A percentile compares a stretch with the other conserved stretches of the same genome.
Conservation (phyloP, 2,329 filamentous ascomycete species). For the Ophiostoma novo-ulmi region DNA sequence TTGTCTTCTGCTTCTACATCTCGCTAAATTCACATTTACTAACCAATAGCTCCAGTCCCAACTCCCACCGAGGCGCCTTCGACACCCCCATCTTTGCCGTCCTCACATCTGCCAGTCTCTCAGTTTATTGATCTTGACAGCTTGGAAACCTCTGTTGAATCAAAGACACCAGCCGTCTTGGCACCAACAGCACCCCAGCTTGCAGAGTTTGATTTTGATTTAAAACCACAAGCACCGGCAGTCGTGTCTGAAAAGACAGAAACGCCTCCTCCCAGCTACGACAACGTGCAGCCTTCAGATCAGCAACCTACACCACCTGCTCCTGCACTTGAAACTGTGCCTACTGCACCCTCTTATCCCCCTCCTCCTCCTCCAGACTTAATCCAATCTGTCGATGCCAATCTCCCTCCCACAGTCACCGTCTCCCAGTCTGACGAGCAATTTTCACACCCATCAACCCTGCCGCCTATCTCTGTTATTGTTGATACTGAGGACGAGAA, state of each 20-base stretch:
- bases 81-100: no score
- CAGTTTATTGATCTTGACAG: conserved; percentile 3
- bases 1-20: background rate
- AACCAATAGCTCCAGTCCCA: conserved; percentile 1
- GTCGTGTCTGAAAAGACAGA: conserved; percentile 3
- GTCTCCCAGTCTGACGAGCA: background rate
- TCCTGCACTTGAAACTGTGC: background rate
- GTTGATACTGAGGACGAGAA: background rate
- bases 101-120: background rate
- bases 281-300: conserved; percentile 13
- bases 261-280: conserved; percentile 22
- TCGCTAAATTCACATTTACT: background rate
- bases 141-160: background rate
- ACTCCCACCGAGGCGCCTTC: conserved; percentile 2
- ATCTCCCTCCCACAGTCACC: background rate
- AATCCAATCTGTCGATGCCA: background rate
- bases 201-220: background rate
- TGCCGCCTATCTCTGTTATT: conserved; percentile 1
- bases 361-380: background rate
- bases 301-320: conserved; percentile 5
- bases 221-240: background rate
- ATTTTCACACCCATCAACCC: background rate
- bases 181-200: background rate
- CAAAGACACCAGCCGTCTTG: background rate
- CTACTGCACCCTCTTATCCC: background rate